Conservation (phyloP, 768 basidiomycete genomes). For the Lentinula boryana region DNA sequence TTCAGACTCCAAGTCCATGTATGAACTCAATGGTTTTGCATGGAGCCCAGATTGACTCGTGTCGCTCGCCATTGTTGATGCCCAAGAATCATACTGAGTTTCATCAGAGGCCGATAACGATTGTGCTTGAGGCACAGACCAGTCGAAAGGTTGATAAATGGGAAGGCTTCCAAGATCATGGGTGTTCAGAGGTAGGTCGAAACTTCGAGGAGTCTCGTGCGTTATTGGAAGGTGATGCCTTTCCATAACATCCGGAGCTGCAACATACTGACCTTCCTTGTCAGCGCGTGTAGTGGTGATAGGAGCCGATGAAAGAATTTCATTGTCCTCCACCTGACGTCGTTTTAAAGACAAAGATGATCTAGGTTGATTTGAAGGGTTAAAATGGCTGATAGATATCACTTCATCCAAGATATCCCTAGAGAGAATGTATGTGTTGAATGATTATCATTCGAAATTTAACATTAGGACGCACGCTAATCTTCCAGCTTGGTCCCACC, state of each 20-base stretch:
- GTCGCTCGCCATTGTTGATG: neutral
- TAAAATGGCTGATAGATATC: neutral
- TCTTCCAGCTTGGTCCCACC: constrained; percentile 1
- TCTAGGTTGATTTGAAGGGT: neutral
- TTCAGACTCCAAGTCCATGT: neutral
- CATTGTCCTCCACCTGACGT: neutral
- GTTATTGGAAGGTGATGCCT: neutral
- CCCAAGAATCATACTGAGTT: neutral
- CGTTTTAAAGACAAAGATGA: neutral
- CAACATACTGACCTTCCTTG: neutral
- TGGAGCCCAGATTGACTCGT: neutral
- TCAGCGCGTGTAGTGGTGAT: neutral
- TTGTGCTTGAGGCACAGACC: neutral
- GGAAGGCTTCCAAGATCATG: constrained; percentile 1
- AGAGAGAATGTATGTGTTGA: neutral
- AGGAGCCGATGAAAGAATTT: neutral
- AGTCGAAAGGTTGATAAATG: neutral
- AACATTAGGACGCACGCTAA: neutral
- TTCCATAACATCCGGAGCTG: neutral
- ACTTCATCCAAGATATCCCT: neutral
- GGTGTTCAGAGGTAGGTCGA: neutral
- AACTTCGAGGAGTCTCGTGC: neutral
- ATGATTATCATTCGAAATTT: neutral
- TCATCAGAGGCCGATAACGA: neutral
- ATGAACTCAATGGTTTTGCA: neutral